These are phyloP conservation scores for Lepidopterella palustris DNA, from an alignment of 495 filamentous ascomycete genomes.

Conservation along the genomic window DNA sequence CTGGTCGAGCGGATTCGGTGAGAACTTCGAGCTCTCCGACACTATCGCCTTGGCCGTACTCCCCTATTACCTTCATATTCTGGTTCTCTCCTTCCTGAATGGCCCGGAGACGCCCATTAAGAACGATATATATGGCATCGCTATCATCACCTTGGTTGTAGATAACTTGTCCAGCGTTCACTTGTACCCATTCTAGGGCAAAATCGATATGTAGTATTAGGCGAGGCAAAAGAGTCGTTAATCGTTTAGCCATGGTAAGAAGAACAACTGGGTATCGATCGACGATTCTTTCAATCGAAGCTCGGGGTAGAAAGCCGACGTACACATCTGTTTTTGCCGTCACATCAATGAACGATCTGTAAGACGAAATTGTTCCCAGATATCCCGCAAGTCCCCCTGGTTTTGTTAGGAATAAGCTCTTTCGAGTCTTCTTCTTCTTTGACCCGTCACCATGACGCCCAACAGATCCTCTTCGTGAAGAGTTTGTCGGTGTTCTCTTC, in stretches of 20 bases:
- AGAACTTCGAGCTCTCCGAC: conserved; percentile 95
- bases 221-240: conserved; percentile 84
- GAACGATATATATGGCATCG: conserved; percentile 95
- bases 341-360: conserved; percentile 93
- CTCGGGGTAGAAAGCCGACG: conserved; percentile 85
- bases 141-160: conserved; percentile 93
- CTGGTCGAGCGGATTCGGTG: conserved; percentile 83
- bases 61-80: conserved; percentile 80
- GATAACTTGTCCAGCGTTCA: conserved; percentile 88
- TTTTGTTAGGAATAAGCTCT: conserved; percentile 86
- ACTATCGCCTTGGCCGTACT: conserved; percentile 95
- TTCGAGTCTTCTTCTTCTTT: conserved; percentile 47
- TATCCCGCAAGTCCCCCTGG: conserved; percentile 94
- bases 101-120: conserved; percentile 82
- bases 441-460: conserved; percentile 27
- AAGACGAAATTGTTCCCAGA: conserved; percentile 85
- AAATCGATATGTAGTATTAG: conserved; percentile 96
- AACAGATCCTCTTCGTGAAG: conserved; percentile 35
- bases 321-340: conserved; percentile 98
- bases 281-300: conserved; percentile 82
- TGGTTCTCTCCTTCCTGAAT: conserved; percentile 72
- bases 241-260: conserved; percentile 87
- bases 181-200: conserved; percentile 95
- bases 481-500: conserved; percentile 43
- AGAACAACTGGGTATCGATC: conserved; percentile 88